A percentile compares a stretch with the other conserved stretches of the same genome.
These are phyloP conservation scores for Lactuca sativa DNA, from an alignment of 129 eudicot species.

Conservation along the genomic window DNA sequence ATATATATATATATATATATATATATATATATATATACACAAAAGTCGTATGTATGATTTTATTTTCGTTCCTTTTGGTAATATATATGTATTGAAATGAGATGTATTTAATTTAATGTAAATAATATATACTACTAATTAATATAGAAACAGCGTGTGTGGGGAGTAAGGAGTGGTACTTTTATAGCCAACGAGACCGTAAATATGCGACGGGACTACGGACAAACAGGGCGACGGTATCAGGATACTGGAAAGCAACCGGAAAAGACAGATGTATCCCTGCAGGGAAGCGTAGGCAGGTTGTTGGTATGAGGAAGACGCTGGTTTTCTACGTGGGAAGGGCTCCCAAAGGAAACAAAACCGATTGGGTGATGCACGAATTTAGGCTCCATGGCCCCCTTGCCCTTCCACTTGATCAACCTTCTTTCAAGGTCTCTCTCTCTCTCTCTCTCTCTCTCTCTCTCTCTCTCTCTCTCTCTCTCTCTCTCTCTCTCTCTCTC, in stretches of 20 bases:
- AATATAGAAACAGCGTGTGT: conserved; percentile 63
- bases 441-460: conserved; percentile 20
- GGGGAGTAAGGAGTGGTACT: conserved; percentile 92
- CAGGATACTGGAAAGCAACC: conserved; percentile 97
- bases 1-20: not conserved
- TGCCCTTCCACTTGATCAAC: conserved; percentile 30
- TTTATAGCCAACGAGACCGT: conserved; percentile 78
- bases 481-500: not conserved
- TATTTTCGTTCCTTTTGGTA: too few species aligned
- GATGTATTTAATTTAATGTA: too few species aligned
- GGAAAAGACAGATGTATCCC: conserved; percentile 76
- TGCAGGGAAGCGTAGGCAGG: conserved; percentile 33
- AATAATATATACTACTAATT: not conserved
- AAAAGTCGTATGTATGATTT: conserved; percentile 15
- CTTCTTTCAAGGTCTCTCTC: conserved; percentile 33
- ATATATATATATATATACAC: not conserved
- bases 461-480: not conserved
- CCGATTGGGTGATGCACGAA: conserved; percentile 97
- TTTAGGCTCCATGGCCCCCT: conserved; percentile 65
- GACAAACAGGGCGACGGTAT: conserved; percentile 81
- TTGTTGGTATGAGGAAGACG: conserved; percentile 92
- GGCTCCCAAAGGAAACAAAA: conserved; percentile 90
- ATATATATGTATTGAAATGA: too few species aligned
- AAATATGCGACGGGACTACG: conserved; percentile 86
- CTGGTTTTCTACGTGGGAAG: conserved; percentile 89